These are phyloP conservation scores for Psophocarpus tetragonolobus DNA, from an alignment of 306 rosid species.

Conservation along the genomic window DNA sequence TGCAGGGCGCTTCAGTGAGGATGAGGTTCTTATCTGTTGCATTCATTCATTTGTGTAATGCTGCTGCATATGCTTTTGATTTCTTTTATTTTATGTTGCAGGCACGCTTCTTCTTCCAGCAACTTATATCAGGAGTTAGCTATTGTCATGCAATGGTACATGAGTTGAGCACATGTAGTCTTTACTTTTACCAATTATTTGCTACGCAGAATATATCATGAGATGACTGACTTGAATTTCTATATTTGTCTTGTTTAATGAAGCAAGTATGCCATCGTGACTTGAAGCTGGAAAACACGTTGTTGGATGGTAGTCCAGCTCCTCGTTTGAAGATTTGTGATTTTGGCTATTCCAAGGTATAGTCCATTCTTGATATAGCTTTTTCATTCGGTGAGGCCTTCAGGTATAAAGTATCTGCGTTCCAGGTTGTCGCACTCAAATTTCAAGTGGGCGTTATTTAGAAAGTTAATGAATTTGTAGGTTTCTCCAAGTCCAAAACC, in stretches of 20 bases:
- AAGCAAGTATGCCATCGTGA: conserved; percentile 98
- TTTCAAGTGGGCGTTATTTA: conserved; percentile 11
- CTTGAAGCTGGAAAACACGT: conserved; percentile 89
- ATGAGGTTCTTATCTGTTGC: conserved; percentile 61
- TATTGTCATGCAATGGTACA: conserved; percentile 89
- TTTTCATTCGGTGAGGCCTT: conserved; percentile 2
- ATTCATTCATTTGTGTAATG: conserved; percentile 24
- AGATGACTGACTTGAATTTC: conserved; percentile 26
- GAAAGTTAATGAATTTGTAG: conserved; percentile 15
- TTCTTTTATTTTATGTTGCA: conserved; percentile 35
- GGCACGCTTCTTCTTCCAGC: conserved; percentile 99
- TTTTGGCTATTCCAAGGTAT: conserved; percentile 95
- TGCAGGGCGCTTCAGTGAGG: conserved; percentile 97
- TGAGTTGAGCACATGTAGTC: not conserved
- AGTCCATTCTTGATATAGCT: not conserved
- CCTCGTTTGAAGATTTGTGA: conserved; percentile 96
- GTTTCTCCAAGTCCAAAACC: not conserved
- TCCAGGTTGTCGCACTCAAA: not conserved
- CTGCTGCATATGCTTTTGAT: conserved; percentile 29
- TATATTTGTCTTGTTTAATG: conserved; percentile 35
- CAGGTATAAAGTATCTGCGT: not conserved
- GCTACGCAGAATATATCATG: not conserved
- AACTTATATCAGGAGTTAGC: conserved; percentile 96
- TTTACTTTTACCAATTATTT: not conserved
- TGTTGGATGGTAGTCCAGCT: conserved; percentile 93